Evolutionary conservation across 2,329 filamentous ascomycete genomes (phyloP), one percentile per base, ranked within the genome.

Genomic region (Aspergillus brunneoviolaceus): DNA sequence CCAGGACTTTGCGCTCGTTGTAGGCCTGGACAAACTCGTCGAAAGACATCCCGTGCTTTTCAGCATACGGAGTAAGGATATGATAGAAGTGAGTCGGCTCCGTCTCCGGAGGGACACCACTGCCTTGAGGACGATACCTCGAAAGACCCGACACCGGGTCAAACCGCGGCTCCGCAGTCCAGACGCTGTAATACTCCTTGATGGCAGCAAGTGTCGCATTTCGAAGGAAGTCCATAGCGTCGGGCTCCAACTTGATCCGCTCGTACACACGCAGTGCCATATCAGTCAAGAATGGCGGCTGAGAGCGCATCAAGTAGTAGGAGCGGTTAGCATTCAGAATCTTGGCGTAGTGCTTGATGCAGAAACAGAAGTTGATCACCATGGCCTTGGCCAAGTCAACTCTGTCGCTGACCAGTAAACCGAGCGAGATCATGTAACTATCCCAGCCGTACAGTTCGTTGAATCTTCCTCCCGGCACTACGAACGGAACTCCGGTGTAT

Each of bases 401-500:
- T 60, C 91, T 88, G 72, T 95, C 90, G 72, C 94, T 92, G 68
- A 92, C 86, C 60, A 98, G 81, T 60, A 99, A 83, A 19, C 95
- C 95, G 3, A 98, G 82, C 5, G 94, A 95, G 75, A 94, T 91
- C 92, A 99, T 98, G 81, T 98, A 99, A 74, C 92, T 97, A 77
- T 99, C 95, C 95, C 95, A 99, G 51, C 94, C 94, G 74, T 99
- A 99, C 23, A 99, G 79, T 76, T 99, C 95, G 77, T 99, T 99
- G 87, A 99, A 99, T 31, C 95, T 87, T 25, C 95, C 95, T 61
- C 95, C 95, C 0, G 95, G 95, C 3, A 99, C 95, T n/a, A 98
- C 92, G 69, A 98, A 99, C 0, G 95, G 94, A 60, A 96, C 82
- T 3, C 95, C 95, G 39, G 84, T 83, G 47, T 96, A 80, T 3